Conservation (phyloP, 352 stramenopile genomes). For the Globisporangium polare region DNA sequence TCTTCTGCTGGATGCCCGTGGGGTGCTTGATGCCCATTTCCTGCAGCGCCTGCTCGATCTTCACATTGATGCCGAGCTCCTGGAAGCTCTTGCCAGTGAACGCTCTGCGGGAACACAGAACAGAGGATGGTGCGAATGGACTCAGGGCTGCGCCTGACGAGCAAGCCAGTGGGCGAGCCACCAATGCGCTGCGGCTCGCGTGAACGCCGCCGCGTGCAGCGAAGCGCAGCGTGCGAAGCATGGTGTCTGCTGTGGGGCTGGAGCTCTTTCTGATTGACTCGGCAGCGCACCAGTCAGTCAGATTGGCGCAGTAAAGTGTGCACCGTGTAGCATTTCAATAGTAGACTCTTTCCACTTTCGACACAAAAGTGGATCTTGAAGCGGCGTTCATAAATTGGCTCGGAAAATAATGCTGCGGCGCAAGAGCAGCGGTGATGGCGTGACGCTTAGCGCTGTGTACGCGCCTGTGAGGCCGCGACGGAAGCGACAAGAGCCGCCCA, state of each 20-base stretch:
- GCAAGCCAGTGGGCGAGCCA: neutral
- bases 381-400: neutral
- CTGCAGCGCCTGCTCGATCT: conserved; percentile 33
- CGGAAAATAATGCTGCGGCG: neutral
- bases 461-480: neutral
- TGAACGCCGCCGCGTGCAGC: conserved; percentile 1
- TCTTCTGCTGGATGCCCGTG: conserved; percentile 57
- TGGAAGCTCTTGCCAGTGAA: conserved; percentile 25
- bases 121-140: too few species aligned
- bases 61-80: conserved; percentile 35
- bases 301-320: neutral
- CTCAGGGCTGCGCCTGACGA: too few species aligned
- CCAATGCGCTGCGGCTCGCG: neutral
- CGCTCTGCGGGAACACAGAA: too few species aligned
- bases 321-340: neutral
- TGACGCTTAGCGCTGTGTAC: neutral
- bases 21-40: conserved; percentile 47
- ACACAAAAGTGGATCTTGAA: conserved; percentile 5
- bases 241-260: neutral
- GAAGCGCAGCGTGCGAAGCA: conserved; percentile 8
- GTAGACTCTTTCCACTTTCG: neutral
- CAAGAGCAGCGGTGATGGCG: conserved; percentile 1
- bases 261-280: neutral
- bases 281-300: neutral
- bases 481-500: neutral